phyloP scores from a whole-genome alignment of 768 basidiomycete genomes.

The Scleroderma citrinum region DNA sequence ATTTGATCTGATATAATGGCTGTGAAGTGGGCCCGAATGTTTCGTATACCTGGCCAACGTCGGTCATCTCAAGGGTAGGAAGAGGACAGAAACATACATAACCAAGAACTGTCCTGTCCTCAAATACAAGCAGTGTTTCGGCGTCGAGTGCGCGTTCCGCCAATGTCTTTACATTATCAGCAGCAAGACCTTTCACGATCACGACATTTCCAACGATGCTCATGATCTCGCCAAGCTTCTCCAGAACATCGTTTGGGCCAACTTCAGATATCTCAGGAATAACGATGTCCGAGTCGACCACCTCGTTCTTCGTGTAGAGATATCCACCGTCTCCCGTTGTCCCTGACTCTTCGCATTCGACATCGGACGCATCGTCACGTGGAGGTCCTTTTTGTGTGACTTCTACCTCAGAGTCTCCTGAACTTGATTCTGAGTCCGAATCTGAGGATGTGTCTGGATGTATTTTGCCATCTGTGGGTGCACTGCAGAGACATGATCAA shows the following conservation, averaged over 20 bases:
- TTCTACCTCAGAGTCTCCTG: conserved; percentile 16
- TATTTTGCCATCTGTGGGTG: neutral
- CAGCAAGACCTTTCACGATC: conserved; percentile 60
- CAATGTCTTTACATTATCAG: conserved; percentile 37
- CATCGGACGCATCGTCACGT: conserved; percentile 15
- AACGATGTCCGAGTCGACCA: conserved; percentile 49
- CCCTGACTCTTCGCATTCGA: conserved; percentile 51
- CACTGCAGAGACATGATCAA: neutral
- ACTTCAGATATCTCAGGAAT: conserved; percentile 63
- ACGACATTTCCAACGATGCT: conserved; percentile 67
- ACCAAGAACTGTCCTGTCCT: conserved; percentile 85
- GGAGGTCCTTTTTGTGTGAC: conserved; percentile 12
- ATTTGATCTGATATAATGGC: conserved; percentile 86
- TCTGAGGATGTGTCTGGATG: conserved; percentile 27
- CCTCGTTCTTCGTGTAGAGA: conserved; percentile 67
- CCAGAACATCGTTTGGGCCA: conserved; percentile 56
- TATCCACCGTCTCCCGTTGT: conserved; percentile 36
- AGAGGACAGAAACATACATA: conserved; percentile 50
- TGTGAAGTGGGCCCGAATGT: conserved; percentile 92
- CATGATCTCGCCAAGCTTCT: conserved; percentile 74
- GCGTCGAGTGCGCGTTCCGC: conserved; percentile 72
- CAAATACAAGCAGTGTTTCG: conserved; percentile 87
- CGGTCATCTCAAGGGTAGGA: conserved; percentile 11
- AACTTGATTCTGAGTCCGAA: conserved; percentile 33
- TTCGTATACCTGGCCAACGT: conserved; percentile 66